Base-by-base conservation (phyloP, 148 eudicot genomes). In the Bassia scoparia region DNA sequence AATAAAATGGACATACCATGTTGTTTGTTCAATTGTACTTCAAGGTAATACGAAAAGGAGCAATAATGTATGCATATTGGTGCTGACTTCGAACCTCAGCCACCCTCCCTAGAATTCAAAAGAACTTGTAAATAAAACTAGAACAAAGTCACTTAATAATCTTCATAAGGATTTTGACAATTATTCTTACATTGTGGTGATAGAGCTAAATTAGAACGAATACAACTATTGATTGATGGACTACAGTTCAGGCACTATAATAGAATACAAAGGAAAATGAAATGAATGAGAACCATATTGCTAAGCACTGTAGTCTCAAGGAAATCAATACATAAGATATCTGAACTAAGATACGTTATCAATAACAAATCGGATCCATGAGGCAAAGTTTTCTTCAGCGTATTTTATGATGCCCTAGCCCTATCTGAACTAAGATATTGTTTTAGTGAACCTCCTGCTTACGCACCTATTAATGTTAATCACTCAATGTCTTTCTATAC, bases 41-140 rank as follows among this genome's bases (percentile, higher is more conserved):
- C 67, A 52, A 68, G 29, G 26, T 43, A 43, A 43, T 48, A 61
- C 2, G 26, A 37, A 12, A 43, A 44, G 38, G 15, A 46, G 46
- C 37, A 34, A 43, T 31, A 63, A 50, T n/a, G 12, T 24, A 34
- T 33, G 30, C 44, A 73, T 43, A n/a, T 61, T 46, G 60, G 54
- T 48, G 49, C 21, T 52, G 46, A 48, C 43, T 46, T 33, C 23
- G 20, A 38, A 23, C 50, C 34, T 34, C 23, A 59, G 54, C 12
- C 58, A n/a, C 48, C 85, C 82, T 62, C 30, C 69, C 60, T 15
- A 30, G 33, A 73, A 61, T 14, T 71, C 15, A 17, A 46, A 43
- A 13, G 43, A 59, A 13, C 44, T 21, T 30, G 30, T 3, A 46
- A 43, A 44, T 8, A 21, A 52, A 52, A 16, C 26, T 20, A 58